Evolutionary conservation across 768 basidiomycete species (phyloP), one percentile per base, ranked within the genome.

Genomic region (Trametes cubensis): DNA sequence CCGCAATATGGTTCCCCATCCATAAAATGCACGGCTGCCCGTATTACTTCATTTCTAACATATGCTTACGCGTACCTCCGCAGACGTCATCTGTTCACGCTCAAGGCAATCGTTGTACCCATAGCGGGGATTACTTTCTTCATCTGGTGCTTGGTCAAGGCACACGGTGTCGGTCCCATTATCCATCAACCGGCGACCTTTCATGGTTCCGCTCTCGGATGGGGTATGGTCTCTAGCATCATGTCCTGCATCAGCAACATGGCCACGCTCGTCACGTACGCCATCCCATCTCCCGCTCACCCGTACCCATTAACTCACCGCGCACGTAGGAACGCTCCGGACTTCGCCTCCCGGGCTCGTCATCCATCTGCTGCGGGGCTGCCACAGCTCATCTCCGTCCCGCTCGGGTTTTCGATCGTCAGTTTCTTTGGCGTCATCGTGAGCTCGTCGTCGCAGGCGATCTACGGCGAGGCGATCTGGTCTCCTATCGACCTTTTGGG

Each of bases 351-450:
- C 63, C 87, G 81, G 60, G 83, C 83, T 45, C 79, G 74, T 67
- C 81, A 75, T 14, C 84, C 86, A 7, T 74, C 79, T 7, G 86
- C 85, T 23, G 86, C 86, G 3, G 72, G 86, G 42, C 80, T 78
- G 65, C 85, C 89, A 28, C 90, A 92, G 72, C 75, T 90, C 17
- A 73, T 91, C 62, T 81, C 90, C 0, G 81, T 92, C 30, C 91
- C 92, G 0, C 61, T 93, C 55, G 82, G 84, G 1, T 92, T 91
- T 75, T 85, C 85, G 25, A 71, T 92, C 55, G 86, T 90, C 67
- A 86, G 85, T 68, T 88, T 94, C 74, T 78, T 94, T 62, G 90
- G 90, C 1, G 90, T 94, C 72, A 84, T 92, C 54, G 90, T 94
- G 64, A 86, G 86, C 58, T 92, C 90, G 1, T 88, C 89, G 20